phyloP scores from a whole-genome alignment of 1,284 basidiomycete species.

The Leccinum huronense region DNA sequence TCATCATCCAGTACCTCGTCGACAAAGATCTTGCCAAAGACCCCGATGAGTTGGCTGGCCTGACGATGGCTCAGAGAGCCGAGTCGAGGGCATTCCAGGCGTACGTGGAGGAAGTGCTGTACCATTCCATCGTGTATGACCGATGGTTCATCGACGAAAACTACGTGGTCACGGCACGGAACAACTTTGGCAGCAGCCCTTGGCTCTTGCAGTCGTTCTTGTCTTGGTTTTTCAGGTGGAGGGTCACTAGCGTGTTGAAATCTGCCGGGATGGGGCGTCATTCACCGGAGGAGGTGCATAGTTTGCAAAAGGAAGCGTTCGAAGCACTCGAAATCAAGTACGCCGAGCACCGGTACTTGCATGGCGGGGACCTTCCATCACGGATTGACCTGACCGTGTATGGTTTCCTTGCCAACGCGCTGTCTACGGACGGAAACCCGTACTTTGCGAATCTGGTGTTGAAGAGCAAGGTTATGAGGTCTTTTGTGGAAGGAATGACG shows the following conservation, averaged over 20 bases:
- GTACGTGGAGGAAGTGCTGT: conserved; percentile 35
- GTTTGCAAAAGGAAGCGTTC: conserved; percentile 32
- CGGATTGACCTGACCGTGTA: conserved; percentile 34
- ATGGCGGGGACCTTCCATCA: conserved; percentile 30
- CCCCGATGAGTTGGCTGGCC: conserved; percentile 29
- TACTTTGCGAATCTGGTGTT: conserved; percentile 30
- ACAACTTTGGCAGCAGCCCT: conserved; percentile 17
- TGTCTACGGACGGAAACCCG: conserved; percentile 27
- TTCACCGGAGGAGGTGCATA: conserved; percentile 33
- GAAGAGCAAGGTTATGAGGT: conserved; percentile 19
- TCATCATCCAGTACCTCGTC: conserved; percentile 36
- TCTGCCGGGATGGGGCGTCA: conserved; percentile 33
- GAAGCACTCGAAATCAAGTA: conserved; percentile 34
- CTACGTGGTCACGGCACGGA: conserved; percentile 17
- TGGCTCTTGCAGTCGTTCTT: conserved; percentile 27
- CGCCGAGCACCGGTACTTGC: conserved; percentile 26
- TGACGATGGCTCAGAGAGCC: conserved; percentile 31
- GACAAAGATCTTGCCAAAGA: conserved; percentile 27
- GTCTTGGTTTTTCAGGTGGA: conserved; percentile 26
- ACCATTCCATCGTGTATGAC: conserved; percentile 31
- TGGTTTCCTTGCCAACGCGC: conserved; percentile 33
- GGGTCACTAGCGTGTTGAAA: conserved; percentile 19
- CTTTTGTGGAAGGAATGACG: conserved; percentile 31
- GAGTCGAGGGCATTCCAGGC: conserved; percentile 38
- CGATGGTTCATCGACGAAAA: conserved; percentile 34